phyloP scores from a whole-genome alignment of 805 yeast genomes.

The Candida qinlingensis region DNA sequence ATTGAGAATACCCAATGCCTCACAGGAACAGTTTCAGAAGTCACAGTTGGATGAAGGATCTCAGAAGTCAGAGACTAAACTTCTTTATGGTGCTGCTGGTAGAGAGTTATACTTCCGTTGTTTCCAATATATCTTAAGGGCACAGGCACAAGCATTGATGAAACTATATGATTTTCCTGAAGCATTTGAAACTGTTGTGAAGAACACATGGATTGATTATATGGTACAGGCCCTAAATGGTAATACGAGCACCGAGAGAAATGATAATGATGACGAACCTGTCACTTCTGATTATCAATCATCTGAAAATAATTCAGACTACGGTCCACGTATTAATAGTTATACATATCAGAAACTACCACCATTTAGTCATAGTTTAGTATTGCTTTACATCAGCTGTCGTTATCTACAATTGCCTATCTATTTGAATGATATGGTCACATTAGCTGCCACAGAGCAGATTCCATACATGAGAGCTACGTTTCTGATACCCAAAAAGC shows the following conservation, averaged over 20 bases:
- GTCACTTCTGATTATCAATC: constrained; percentile 8
- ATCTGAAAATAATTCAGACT: no score
- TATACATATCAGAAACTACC: constrained; percentile 9
- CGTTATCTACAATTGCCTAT: constrained; percentile 44
- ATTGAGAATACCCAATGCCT: constrained; percentile 16
- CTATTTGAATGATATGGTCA: constrained; percentile 42
- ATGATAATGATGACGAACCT: constrained; percentile 1
- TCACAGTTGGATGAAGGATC: neutral
- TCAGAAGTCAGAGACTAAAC: constrained; percentile 10
- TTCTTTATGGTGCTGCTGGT: constrained; percentile 46
- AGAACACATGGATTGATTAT: constrained; percentile 32
- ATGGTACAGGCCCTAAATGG: constrained; percentile 8
- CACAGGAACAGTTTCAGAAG: neutral
- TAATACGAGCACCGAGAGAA: neutral
- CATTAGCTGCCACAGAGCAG: constrained; percentile 35
- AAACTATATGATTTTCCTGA: constrained; percentile 27
- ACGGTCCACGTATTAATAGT: neutral
- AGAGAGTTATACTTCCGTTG: constrained; percentile 37
- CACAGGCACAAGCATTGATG: constrained; percentile 40
- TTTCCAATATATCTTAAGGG: constrained; percentile 45
- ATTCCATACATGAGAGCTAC: constrained; percentile 45
- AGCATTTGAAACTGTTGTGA: constrained; percentile 29
- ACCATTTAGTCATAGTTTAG: constrained; percentile 16
- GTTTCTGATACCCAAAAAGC: constrained; percentile 33
- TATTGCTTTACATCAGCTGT: constrained; percentile 48